phyloP scores from a whole-genome alignment of 2,329 filamentous ascomycete species.

The Hypoxylon sp. region DNA sequence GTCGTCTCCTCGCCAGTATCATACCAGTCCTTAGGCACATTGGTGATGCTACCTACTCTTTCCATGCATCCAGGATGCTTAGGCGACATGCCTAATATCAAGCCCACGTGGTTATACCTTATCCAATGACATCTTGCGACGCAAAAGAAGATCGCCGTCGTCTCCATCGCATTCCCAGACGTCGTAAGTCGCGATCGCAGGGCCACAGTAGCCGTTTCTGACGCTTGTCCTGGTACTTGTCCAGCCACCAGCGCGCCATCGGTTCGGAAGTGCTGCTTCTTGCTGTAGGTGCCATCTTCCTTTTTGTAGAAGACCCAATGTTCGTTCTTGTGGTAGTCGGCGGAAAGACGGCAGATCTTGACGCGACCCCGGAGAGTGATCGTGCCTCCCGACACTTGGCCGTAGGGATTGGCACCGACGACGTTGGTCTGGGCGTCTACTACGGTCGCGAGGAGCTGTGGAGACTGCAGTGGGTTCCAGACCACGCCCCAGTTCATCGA shows the following conservation, averaged over 20 bases:
- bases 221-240: conserved; percentile 7
- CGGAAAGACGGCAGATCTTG: conserved; percentile 22
- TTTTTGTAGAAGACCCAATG: conserved; percentile 25
- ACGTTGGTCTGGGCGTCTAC: conserved; percentile 14
- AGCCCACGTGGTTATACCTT: conserved; percentile 20
- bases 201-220: conserved; percentile 11
- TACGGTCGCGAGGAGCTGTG: conserved; percentile 9
- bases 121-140: conserved; percentile 20
- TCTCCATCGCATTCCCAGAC: conserved; percentile 23
- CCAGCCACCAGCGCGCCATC: conserved; percentile 25
- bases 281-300: conserved; percentile 11
- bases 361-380: conserved; percentile 25
- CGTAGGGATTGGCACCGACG: conserved; percentile 25
- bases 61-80: conserved; percentile 23
- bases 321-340: conserved; percentile 23
- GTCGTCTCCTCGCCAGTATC: conserved; percentile 26
- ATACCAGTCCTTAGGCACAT: conserved; percentile 27
- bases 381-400: conserved; percentile 25
- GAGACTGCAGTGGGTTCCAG: conserved; percentile 15
- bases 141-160: conserved; percentile 22
- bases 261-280: conserved; percentile 27
- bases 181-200: conserved; percentile 15
- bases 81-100: conserved; percentile 27
- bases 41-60: conserved; percentile 20
- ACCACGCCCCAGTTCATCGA: conserved; percentile 25